Evolutionary conservation across 345 rosid species (phyloP), one percentile per base, ranked within the genome.

Genomic region (Noccaea caerulescens): DNA sequence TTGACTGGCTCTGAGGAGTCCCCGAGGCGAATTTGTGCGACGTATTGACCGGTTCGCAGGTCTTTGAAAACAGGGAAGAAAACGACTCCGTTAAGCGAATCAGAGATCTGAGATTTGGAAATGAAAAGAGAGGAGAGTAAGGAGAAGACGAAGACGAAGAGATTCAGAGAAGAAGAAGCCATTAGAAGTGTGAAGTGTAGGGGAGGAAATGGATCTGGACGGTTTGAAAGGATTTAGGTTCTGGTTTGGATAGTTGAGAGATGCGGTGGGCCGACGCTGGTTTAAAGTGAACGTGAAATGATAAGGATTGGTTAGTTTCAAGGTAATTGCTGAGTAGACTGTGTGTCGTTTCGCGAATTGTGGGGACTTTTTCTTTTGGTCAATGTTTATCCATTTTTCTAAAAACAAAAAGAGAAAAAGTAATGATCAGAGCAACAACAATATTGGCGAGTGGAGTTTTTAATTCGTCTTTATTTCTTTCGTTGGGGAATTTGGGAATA

Each of bases 21-120:
- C 4, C 84, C 87, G 13, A 38, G 83, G 27, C 46, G 66, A 75
- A 84, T 76, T 33, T 55, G 62, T 60, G 95, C 71, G 41, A 90
- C 37, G 82, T 87, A 93, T 66, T 90, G 97, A 34, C 79, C 82
- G 43, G 89, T 84, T 4, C 84, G 65, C 9, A 76, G 6, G 75
- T 93, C 95, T 79, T 79, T 84, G 3, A 60, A 4, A 4, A 90
- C 81, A 5, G 93, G 85, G 58, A 86, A 71, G 58, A 86, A 71
- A 46, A 79, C 57, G 14, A 70, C 11, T 0, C 70, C 67, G 62
- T 41, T 38, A 8, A 75, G 30, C 0, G 72, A 32, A n/a, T 46
- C 39, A 25, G 69, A 53, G 59, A 58, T 60, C 46, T 69, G 82
- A 25, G 76, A 76, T 33, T 38, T 63, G 38, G 49, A 67, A 9